A percentile compares a stretch with the other conserved stretches of the same genome.
phyloP scores from a whole-genome alignment of 148 eudicot genomes.

The Rheum nobile region DNA sequence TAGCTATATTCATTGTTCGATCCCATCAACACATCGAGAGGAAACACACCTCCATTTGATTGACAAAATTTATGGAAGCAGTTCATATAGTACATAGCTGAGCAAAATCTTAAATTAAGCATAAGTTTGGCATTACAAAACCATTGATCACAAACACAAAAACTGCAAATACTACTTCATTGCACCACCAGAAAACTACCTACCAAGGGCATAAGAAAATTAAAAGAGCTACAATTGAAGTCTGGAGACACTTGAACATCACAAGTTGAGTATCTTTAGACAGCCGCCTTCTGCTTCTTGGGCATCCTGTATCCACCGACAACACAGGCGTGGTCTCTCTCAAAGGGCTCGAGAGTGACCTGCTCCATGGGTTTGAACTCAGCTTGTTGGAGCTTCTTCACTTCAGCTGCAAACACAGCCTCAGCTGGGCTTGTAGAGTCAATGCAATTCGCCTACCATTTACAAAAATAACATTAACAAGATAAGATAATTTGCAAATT shows the following conservation, averaged over 20 bases:
- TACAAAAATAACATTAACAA: not conserved
- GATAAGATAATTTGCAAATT: not conserved
- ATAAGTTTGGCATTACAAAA: not conserved
- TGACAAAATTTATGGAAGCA: too few species aligned
- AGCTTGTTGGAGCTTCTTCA: slow-evolving; percentile 76
- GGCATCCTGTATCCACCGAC: slow-evolving; percentile 74
- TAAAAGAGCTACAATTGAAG: not conserved
- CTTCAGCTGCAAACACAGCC: slow-evolving; percentile 83
- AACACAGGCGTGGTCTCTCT: slow-evolving; percentile 92
- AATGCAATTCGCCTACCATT: slow-evolving; percentile 75
- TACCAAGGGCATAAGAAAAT: not conserved
- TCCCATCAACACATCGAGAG: too few species aligned
- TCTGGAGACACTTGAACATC: not conserved
- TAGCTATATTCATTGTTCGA: too few species aligned
- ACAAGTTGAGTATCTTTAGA: slow-evolving; percentile 14
- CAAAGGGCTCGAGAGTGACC: slow-evolving; percentile 87
- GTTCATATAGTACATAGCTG: not conserved
- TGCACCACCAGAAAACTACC: not conserved
- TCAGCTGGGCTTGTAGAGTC: slow-evolving; percentile 87
- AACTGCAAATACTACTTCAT: not conserved
- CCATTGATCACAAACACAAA: not conserved
- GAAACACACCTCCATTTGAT: too few species aligned
- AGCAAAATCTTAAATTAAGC: not conserved
- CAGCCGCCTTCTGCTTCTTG: slow-evolving; percentile 57
- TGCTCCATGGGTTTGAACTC: slow-evolving; percentile 88